Percentiles rank a stretch among this genome's conserved stretches.
These are phyloP conservation scores for Gossypium anomalum DNA, from an alignment of 345 rosid species.

Conservation along the genomic window DNA sequence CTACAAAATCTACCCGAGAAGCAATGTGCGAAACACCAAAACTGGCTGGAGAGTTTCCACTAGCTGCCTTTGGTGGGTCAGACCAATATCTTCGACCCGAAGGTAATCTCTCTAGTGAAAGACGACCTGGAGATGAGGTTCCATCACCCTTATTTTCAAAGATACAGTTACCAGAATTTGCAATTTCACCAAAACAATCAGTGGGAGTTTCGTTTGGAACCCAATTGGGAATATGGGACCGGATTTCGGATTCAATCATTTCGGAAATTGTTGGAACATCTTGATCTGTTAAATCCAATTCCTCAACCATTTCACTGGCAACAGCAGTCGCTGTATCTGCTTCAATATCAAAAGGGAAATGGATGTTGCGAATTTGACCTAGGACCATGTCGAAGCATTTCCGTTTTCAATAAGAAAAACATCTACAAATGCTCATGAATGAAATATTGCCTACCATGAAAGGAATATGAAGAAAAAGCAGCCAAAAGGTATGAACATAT, in stretches of 20 bases:
- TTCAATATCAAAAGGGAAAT: slow-evolving; percentile 87
- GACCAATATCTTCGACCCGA: slow-evolving; percentile 91
- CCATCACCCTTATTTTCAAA: slow-evolving; percentile 24
- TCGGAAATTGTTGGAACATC: slow-evolving; percentile 69
- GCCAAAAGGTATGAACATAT: neutral
- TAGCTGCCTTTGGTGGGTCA: slow-evolving; percentile 48
- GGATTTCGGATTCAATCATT: slow-evolving; percentile 77
- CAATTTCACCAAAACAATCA: slow-evolving; percentile 14
- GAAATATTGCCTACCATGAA: neutral
- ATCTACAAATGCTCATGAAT: slow-evolving; percentile 1
- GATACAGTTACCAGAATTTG: slow-evolving; percentile 20
- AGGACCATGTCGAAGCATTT: slow-evolving; percentile 14
- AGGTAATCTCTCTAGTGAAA: slow-evolving; percentile 64
- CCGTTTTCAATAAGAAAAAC: neutral
- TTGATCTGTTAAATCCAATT: slow-evolving; percentile 83
- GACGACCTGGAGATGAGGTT: slow-evolving; percentile 31
- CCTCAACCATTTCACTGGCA: slow-evolving; percentile 94
- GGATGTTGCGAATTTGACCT: slow-evolving; percentile 87
- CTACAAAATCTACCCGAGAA: slow-evolving; percentile 9
- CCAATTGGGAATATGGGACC: slow-evolving; percentile 72
- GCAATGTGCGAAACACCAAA: slow-evolving; percentile 29
- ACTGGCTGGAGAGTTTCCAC: slow-evolving; percentile 39
- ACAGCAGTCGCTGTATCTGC: slow-evolving; percentile 84
- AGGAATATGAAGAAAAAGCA: neutral
- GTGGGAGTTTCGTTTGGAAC: slow-evolving; percentile 28